These are phyloP conservation scores for Yarrowia hollandica DNA, from an alignment of 805 yeast species.

Conservation along the genomic window DNA sequence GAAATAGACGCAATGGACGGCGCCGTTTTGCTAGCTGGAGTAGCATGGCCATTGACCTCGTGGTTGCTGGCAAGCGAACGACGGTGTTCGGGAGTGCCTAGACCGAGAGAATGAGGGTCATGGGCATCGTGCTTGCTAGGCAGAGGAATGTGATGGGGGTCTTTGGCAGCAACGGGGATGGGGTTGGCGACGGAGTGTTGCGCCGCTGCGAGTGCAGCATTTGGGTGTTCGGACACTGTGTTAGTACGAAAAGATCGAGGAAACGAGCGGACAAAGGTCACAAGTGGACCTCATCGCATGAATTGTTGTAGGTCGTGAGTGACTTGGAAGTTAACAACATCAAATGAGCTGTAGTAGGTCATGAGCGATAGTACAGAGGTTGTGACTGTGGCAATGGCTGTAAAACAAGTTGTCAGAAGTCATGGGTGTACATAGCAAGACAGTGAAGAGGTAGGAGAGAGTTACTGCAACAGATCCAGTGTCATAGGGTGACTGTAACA, in stretches of 20 bases:
- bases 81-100: conserved; percentile 13
- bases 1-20: conserved; percentile 15
- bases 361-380: no score
- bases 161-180: conserved; percentile 7
- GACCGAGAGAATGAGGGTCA: background rate
- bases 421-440: no score
- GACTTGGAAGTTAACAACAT: no score
- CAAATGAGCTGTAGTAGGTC: no score
- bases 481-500: no score
- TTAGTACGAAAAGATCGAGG: background rate
- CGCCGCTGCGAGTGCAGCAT: conserved; percentile 4
- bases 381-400: no score
- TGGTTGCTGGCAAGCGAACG: background rate
- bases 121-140: conserved; percentile 3
- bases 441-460: no score
- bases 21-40: background rate
- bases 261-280: no score
- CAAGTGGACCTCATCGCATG: no score
- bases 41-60: conserved; percentile 11
- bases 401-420: no score
- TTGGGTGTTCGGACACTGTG: conserved; percentile 21
- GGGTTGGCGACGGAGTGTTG: conserved; percentile 24
- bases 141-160: conserved; percentile 7
- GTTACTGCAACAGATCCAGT: no score
- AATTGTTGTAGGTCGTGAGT: no score